phyloP scores from a whole-genome alignment of 352 stramenopile species.

The Pilasporangium apinafurcum region DNA sequence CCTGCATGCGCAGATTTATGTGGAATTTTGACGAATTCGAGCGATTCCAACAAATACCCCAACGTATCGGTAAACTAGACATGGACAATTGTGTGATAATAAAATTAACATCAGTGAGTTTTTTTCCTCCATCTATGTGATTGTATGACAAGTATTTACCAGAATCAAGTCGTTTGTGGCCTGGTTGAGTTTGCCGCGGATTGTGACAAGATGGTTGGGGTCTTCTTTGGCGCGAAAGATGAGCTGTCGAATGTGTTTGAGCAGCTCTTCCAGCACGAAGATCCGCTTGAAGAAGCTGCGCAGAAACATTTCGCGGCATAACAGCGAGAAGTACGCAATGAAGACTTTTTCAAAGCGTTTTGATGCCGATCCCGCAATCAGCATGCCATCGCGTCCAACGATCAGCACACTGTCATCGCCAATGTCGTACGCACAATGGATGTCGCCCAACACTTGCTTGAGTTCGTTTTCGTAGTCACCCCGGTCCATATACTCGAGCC shows the following conservation, averaged over 20 bases:
- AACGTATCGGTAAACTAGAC: conserved; percentile 89
- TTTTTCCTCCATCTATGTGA: neutral
- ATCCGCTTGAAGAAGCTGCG: conserved; percentile 95
- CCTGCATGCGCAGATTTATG: conserved; percentile 28
- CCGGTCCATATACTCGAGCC: conserved; percentile 96
- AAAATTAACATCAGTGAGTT: neutral
- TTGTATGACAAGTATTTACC: conserved; percentile 6
- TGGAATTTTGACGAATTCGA: conserved; percentile 81
- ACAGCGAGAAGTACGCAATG: conserved; percentile 92
- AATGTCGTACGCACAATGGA: conserved; percentile 92
- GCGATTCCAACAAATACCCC: conserved; percentile 91
- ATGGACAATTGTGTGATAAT: too few species aligned
- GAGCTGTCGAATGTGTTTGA: conserved; percentile 88
- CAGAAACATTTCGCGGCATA: conserved; percentile 94
- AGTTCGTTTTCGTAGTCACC: conserved; percentile 96
- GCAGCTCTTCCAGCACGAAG: conserved; percentile 93
- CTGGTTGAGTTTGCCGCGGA: conserved; percentile 81
- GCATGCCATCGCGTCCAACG: conserved; percentile 90
- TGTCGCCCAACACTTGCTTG: conserved; percentile 92
- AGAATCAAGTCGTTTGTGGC: conserved; percentile 92
- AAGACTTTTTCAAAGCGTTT: conserved; percentile 92
- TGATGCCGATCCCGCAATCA: conserved; percentile 90
- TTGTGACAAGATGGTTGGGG: conserved; percentile 77
- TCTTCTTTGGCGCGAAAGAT: conserved; percentile 87
- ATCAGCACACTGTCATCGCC: conserved; percentile 93